Evolutionary conservation across 1,139 yeast species (phyloP).

Genomic region (Debaryomyces udenii): DNA sequence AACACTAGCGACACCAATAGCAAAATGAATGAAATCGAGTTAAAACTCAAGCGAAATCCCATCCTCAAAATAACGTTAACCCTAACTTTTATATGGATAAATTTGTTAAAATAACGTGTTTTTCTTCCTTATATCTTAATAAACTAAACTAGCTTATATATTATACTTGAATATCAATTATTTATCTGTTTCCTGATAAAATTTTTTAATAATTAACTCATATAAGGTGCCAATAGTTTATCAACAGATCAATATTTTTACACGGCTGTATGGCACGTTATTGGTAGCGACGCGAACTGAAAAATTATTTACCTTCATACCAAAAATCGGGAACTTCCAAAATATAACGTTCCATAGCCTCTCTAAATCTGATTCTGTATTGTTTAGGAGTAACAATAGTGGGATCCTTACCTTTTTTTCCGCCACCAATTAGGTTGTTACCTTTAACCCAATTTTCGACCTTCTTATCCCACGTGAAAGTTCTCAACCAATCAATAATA

Average conservation of each 20-base stretch:
- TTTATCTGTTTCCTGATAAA: background rate
- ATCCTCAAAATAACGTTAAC: slow-evolving; percentile 11
- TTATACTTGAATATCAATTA: background rate
- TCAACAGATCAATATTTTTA: slow-evolving; percentile 5
- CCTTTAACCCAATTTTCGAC: slow-evolving; percentile 99
- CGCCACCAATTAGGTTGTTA: slow-evolving; percentile 74
- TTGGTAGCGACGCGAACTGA: slow-evolving; percentile 10
- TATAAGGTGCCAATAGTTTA: slow-evolving; percentile 2
- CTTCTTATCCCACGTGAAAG: slow-evolving; percentile 98
- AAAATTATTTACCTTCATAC: slow-evolving; percentile 46
- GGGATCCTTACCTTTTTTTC: slow-evolving; percentile 87
- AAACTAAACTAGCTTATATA: slow-evolving; percentile 1
- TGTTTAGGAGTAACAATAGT: slow-evolving; percentile 97
- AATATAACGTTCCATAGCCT: slow-evolving; percentile 96
- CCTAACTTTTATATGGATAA: background rate
- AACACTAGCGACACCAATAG: slow-evolving; percentile 48
- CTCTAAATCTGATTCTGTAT: slow-evolving; percentile 89
- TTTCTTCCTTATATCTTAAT: background rate
- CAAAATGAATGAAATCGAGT: slow-evolving; percentile 34
- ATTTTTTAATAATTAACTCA: too few relatives aligned
- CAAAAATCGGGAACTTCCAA: slow-evolving; percentile 92
- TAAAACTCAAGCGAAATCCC: slow-evolving; percentile 28
- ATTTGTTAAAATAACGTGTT: background rate
- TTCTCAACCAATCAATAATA: slow-evolving; percentile 90
- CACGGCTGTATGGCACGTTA: slow-evolving; percentile 10